Evolutionary conservation across 2,329 filamentous ascomycete species (phyloP).

Genomic region (Juglanconis sp.): DNA sequence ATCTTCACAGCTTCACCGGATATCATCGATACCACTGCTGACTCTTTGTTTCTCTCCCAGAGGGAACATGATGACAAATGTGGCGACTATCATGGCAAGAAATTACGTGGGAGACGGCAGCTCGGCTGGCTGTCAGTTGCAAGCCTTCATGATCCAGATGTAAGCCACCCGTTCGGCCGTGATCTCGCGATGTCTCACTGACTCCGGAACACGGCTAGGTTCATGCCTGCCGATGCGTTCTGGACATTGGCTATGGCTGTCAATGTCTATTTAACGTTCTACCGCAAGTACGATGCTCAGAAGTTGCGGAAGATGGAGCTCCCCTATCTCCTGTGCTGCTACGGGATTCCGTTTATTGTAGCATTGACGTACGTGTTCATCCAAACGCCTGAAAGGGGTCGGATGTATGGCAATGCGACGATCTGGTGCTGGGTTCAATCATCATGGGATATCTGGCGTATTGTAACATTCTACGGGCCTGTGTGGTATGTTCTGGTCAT

Average conservation of each 20-base stretch:
- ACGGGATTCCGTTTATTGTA: slow-evolving; percentile 69
- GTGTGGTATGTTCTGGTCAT: slow-evolving; percentile 53
- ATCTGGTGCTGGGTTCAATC: slow-evolving; percentile 78
- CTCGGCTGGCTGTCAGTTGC: slow-evolving; percentile 63
- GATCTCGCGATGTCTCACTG: slow-evolving; percentile 6
- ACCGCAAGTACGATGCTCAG: slow-evolving; percentile 65
- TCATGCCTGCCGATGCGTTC: slow-evolving; percentile 71
- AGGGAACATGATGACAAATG: slow-evolving; percentile 75
- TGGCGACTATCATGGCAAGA: slow-evolving; percentile 70
- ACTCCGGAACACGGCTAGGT: slow-evolving; percentile 49
- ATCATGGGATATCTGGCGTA: slow-evolving; percentile 68
- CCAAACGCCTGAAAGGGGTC: slow-evolving; percentile 43
- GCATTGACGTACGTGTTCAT: slow-evolving; percentile 67
- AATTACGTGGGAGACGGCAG: slow-evolving; percentile 49
- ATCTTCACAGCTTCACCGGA: background rate
- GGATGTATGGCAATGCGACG: slow-evolving; percentile 70
- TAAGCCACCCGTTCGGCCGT: slow-evolving; percentile 39
- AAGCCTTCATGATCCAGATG: slow-evolving; percentile 81
- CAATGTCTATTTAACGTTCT: slow-evolving; percentile 82
- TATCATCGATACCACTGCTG: background rate
- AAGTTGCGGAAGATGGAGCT: slow-evolving; percentile 66
- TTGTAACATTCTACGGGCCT: slow-evolving; percentile 71
- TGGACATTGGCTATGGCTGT: slow-evolving; percentile 81
- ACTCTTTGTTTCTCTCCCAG: background rate
- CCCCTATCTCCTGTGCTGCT: slow-evolving; percentile 66